phyloP scores from a whole-genome alignment of 306 rosid genomes.

The Calophaca sinica region DNA sequence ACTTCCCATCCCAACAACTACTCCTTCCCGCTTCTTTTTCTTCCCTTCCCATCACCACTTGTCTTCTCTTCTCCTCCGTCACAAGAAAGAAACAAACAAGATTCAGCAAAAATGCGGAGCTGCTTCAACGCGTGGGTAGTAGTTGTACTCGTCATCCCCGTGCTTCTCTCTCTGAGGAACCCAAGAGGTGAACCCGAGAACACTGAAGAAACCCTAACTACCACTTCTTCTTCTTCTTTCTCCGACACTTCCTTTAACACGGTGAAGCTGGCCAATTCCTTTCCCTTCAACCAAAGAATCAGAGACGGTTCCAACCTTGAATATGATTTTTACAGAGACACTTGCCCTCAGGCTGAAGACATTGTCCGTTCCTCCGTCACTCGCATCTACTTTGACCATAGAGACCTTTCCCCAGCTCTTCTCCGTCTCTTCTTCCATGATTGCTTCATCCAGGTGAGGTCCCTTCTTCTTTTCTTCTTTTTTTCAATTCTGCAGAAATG shows the following conservation, averaged over 20 bases:
- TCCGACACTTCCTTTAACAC: constrained; percentile 25
- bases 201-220: not conserved
- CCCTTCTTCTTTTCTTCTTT: not conserved
- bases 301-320: constrained; percentile 50
- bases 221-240: constrained; percentile 32
- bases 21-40: not conserved
- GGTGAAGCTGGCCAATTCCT: constrained; percentile 33
- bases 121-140: constrained; percentile 49
- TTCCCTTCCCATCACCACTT: not conserved
- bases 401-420: constrained; percentile 65
- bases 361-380: constrained; percentile 60
- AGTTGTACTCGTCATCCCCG: constrained; percentile 35
- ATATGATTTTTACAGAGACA: constrained; percentile 64
- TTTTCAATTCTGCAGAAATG: not conserved
- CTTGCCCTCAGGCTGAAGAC: constrained; percentile 75
- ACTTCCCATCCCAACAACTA: not conserved
- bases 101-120: constrained; percentile 42
- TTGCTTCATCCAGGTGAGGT: constrained; percentile 75
- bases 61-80: not conserved
- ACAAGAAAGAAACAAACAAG: not conserved
- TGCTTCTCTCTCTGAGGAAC: constrained; percentile 55
- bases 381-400: constrained; percentile 57
- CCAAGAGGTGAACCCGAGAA: constrained; percentile 49
- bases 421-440: constrained; percentile 92
- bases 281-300: constrained; percentile 27